Evolutionary conservation across 139 green algal genomes (phyloP), one percentile per base, ranked within the genome.

Genomic region (Chlamydomonas schloesseri): DNA sequence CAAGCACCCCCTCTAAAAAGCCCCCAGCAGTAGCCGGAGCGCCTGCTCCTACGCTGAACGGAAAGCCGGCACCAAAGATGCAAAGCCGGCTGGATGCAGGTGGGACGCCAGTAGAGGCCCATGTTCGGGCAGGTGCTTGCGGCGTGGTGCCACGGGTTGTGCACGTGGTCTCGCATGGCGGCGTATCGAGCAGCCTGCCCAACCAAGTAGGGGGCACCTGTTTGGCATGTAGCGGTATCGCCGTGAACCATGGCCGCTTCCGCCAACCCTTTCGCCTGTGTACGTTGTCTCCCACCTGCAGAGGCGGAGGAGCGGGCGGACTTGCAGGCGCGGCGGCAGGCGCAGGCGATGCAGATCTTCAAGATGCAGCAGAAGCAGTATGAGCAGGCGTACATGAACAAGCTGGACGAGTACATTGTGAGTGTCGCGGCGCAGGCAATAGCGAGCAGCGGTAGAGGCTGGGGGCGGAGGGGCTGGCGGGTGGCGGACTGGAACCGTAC

Each of bases 341-440:
- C 81, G 62, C 83, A 87, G 73, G 89, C 89, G 18, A 84, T 69
- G 57, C 89, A 91, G 67, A 91, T 91, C 33, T 90, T 94, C 70
- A 91, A 91, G 73, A 81, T 68, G 62, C 83, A 91, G 83, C 82
- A 91, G 50, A 91, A 92, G 80, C 89, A 91, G 78, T 90, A 91
- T 70, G 87, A 90, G 69, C 84, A 73, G 24, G 88, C 92, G 0
- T 88, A 90, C 72, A 33, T 96, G 47, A 85, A 95, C 34, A 82
- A 94, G 20, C 83, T 97, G 33, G 93, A 96, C 1, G 74, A 64
- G 10, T 96, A 96, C 90, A 93, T 96, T 73, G 93, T 96, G 76
- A 82, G 91, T 85, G 72, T 3, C 31, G 8, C 10, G 17, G 31
- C 31, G 14, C n/a, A 73, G n/a, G 18, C 31, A 11, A 31, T 73